A percentile compares a stretch with the other conserved stretches of the same genome.
Evolutionary conservation across 2,329 filamentous ascomycete genomes (phyloP).

Genomic region (Arthrobotrys sinensis): DNA sequence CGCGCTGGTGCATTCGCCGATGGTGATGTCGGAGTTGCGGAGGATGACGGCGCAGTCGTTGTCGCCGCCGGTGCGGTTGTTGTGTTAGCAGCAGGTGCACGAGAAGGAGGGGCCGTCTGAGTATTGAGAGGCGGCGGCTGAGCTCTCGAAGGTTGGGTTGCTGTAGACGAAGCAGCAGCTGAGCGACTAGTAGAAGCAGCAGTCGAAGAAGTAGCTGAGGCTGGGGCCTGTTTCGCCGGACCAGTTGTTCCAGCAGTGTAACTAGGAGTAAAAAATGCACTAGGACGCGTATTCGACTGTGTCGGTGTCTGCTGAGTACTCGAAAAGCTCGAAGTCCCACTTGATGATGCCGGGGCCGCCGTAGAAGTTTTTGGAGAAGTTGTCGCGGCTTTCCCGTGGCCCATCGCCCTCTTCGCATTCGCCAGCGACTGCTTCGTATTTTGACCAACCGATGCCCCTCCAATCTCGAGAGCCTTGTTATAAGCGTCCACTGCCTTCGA

Average conservation of each 20-base stretch:
- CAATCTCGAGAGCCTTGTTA: slow-evolving; percentile 46
- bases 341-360: slow-evolving; percentile 1
- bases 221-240: background rate
- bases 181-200: background rate
- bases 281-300: background rate
- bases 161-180: slow-evolving; percentile 10
- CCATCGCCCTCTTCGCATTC: slow-evolving; percentile 43
- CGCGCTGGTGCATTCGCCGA: slow-evolving; percentile 42
- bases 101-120: slow-evolving; percentile 24
- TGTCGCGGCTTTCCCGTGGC: slow-evolving; percentile 1
- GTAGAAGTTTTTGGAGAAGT: slow-evolving; percentile 1
- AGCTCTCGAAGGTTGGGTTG: slow-evolving; percentile 13
- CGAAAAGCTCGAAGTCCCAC: background rate
- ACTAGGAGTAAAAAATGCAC: background rate
- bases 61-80: slow-evolving; percentile 11
- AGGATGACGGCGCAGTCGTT: slow-evolving; percentile 6
- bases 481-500: slow-evolving; percentile 43
- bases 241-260: background rate
- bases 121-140: slow-evolving; percentile 37
- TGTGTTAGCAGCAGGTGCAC: slow-evolving; percentile 11
- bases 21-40: slow-evolving; percentile 46
- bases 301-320: background rate
- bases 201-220: background rate
- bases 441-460: slow-evolving; percentile 44
- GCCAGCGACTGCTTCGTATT: slow-evolving; percentile 56